phyloP scores from a whole-genome alignment of 805 yeast genomes.

The Candida schatavii region DNA sequence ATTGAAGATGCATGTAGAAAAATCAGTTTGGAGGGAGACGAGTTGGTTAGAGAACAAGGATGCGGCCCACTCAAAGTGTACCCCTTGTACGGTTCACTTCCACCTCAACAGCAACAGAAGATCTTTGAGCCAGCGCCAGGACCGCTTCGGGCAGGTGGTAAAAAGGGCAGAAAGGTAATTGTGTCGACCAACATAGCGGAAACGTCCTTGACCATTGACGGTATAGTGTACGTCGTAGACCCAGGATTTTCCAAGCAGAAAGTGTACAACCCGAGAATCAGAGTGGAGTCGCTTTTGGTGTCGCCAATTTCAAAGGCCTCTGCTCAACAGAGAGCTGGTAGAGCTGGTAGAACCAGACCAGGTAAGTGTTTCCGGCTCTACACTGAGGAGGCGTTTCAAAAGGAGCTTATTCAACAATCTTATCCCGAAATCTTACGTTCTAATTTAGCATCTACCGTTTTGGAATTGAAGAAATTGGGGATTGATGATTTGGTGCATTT shows the following conservation, averaged over 20 bases:
- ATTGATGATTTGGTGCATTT: slow-evolving; percentile 95
- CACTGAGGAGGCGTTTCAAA: slow-evolving; percentile 94
- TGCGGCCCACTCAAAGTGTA: slow-evolving; percentile 89
- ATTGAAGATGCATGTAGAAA: slow-evolving; percentile 96
- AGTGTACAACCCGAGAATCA: slow-evolving; percentile 91
- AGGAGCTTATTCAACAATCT: slow-evolving; percentile 90
- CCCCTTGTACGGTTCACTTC: slow-evolving; percentile 93
- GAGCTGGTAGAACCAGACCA: slow-evolving; percentile 99
- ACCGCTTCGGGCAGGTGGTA: slow-evolving; percentile 68
- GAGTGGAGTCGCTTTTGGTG: slow-evolving; percentile 91
- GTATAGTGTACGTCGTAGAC: slow-evolving; percentile 94
- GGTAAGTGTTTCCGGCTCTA: slow-evolving; percentile 96
- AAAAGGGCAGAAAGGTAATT: slow-evolving; percentile 93
- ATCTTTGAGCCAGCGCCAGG: slow-evolving; percentile 90
- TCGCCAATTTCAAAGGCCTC: slow-evolving; percentile 97
- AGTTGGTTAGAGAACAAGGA: slow-evolving; percentile 79
- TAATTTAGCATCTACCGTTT: slow-evolving; percentile 85
- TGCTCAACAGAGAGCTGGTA: slow-evolving; percentile 98
- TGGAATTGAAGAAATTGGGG: slow-evolving; percentile 91
- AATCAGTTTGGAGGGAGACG: slow-evolving; percentile 84
- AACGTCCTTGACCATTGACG: slow-evolving; percentile 95
- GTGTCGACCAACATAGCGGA: slow-evolving; percentile 95
- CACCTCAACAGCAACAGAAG: slow-evolving; percentile 92
- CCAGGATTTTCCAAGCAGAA: slow-evolving; percentile 97
- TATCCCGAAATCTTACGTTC: slow-evolving; percentile 94